Percentiles rank a stretch among this genome's conserved stretches.
Conservation (phyloP, 2,329 filamentous ascomycete genomes). For the Aspergillus pseudoterreus region DNA sequence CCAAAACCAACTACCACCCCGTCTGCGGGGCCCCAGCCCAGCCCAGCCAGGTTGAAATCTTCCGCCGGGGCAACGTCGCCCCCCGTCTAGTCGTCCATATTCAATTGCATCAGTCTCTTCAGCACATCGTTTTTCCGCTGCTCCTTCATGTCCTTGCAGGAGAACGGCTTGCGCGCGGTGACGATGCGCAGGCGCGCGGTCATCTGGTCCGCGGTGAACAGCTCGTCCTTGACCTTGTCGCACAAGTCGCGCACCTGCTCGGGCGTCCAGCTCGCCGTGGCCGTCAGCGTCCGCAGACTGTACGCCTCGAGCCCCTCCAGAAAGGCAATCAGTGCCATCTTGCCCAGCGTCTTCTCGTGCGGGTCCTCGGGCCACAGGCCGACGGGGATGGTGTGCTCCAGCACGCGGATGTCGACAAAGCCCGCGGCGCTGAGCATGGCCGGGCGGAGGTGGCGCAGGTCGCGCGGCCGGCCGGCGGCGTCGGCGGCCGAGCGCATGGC, state of each 20-base stretch:
- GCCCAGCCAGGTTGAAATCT: not conserved
- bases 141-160: conserved; percentile 10
- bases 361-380: conserved; percentile 35
- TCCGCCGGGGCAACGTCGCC: not conserved
- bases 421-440: conserved; percentile 30
- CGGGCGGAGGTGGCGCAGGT: conserved; percentile 41
- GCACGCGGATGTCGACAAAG: conserved; percentile 41
- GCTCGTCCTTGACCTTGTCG: conserved; percentile 35
- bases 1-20: not conserved
- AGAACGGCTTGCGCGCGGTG: conserved; percentile 27
- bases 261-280: conserved; percentile 28
- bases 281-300: conserved; percentile 24
- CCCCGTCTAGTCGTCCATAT: not conserved
- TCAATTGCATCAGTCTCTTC: conserved; percentile 2
- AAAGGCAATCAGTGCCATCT: conserved; percentile 39
- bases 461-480: conserved; percentile 22
- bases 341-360: conserved; percentile 34
- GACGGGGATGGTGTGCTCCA: conserved; percentile 36
- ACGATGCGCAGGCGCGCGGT: conserved; percentile 25
- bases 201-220: conserved; percentile 26
- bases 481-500: conserved; percentile 38
- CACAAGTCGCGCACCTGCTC: conserved; percentile 35
- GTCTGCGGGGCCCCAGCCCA: not conserved
- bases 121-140: conserved; percentile 6
- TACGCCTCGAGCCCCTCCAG: conserved; percentile 40